Base-by-base conservation (phyloP, 2,329 filamentous ascomycete species). In the Allantophomopsis lycopodina region DNA sequence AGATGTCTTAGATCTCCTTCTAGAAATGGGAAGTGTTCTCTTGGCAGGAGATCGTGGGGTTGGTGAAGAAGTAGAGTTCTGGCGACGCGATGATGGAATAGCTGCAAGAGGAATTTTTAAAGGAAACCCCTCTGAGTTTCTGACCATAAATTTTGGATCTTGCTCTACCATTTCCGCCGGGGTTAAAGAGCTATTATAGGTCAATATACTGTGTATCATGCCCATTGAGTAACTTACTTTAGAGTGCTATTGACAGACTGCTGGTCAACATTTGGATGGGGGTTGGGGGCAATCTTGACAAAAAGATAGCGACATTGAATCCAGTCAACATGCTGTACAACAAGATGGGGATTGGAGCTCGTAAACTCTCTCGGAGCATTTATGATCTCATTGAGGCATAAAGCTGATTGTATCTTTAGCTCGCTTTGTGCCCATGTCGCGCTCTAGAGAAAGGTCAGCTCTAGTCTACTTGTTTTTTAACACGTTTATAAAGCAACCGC, bases 301-400 rank as follows among this genome's bases (percentile, higher is more conserved):
- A 94, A 83, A 2, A 95, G 66, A 57, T 93, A 94, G 34, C 87
- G 73, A 18, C 85, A 87, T 52, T 93, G 86, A 43, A 94, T 87
- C 88, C 88, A 95, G 51, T 93, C 80, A 8, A 81, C 61, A 35
- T 86, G 66, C 18, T 71, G 56, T 1, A 94, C 76, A 7, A 94
- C 88, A 36, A 83, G 76, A 59, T 78, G 75, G 0, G 79, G 79
- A 0, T 0, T 46, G 0, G 7, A 49, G 44, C 62, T 69, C 5
- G 68, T 57, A 50, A 83, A 94, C 35, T 79, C 52, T 0, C 56
- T 38, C 0, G 85, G 77, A 0, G 68, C 66, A 53, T 94, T 94
- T 51, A 94, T 76, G 35, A 95, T 76, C 55, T 95, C 88, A 50
- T 88, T 91, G 35, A 95, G 61, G 23, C 83, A 83, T 35, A 94